Base-by-base conservation (phyloP, 2,329 filamentous ascomycete species). In the Colletotrichum filicis region DNA sequence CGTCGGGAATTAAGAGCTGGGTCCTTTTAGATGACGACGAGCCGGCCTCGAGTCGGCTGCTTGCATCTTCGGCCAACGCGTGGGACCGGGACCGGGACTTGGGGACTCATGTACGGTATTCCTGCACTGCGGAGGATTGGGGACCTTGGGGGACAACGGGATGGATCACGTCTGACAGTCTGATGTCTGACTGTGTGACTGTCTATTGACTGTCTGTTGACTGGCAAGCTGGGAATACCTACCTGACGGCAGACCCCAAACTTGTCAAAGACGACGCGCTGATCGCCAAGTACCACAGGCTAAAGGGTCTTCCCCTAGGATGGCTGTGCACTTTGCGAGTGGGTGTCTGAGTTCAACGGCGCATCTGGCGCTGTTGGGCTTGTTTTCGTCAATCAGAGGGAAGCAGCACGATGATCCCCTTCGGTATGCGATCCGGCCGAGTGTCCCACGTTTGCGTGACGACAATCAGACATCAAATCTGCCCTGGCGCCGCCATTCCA, bases 1-100 rank as follows among this genome's bases (percentile, higher is more conserved):
- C 55, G 32, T 30, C 60, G 59, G 70, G 66, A 57, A 63, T 53
- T 68, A 72, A 53, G 52, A 22, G 28, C n/a, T 68, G 69, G 65
- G 58, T 53, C 58, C 26, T 22, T 57, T 63, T 12, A 67, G 42
- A 69, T 55, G 58, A 62, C 24, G 63, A 62, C 49, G 57, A 58
- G 42, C 37, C 24, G 52, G 35, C 52, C 28, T 68, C 32, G 58
- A 69, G 53, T 64, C 59, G 52, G 52, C n/a, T 52, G 30, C 30
- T 55, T 63, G 26, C 11, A 5, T 16, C 11, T 9, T 37, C 14
- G n/a, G 22, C 60, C n/a, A 26, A 53, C 46, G 11, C n/a, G 28
- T 42, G 57, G 46, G 28, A 26, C 19, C 37, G 58, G 30, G 30
- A 28, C 52, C 32, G 19, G 24, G 53, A 30, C 63, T 12, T 49